These are phyloP conservation scores for Parsonsia alboflavescens DNA, from an alignment of 257 asterid genomes.

Conservation along the genomic window DNA sequence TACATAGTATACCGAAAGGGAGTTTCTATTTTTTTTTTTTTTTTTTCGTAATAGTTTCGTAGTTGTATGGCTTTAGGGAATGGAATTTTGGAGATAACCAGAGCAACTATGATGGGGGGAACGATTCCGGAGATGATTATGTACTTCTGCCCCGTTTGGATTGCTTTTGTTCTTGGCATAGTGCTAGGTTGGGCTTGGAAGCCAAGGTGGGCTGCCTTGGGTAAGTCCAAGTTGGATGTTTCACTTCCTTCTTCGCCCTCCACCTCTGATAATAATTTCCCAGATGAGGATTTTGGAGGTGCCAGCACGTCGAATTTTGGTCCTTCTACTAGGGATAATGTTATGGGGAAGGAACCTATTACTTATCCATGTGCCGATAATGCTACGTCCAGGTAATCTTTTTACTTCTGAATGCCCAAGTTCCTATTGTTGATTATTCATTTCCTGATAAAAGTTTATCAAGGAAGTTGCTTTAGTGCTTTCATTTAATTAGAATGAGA, in stretches of 20 bases:
- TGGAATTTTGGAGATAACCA: conserved; percentile 54
- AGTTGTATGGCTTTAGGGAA: conserved; percentile 37
- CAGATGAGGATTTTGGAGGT: conserved; percentile 19
- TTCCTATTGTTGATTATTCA: background rate
- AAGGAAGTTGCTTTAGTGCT: background rate
- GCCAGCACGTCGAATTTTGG: conserved; percentile 9
- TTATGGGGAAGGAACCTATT: conserved; percentile 27
- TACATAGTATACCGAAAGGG: background rate
- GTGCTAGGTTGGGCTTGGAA: conserved; percentile 90
- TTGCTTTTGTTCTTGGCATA: conserved; percentile 70
- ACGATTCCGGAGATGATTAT: conserved; percentile 45
- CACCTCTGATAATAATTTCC: conserved; percentile 22
- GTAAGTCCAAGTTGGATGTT: conserved; percentile 49
- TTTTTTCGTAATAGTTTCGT: conserved; percentile 7
- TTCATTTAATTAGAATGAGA: background rate
- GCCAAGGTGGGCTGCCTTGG: conserved; percentile 70
- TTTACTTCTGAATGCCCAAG: conserved; percentile 3
- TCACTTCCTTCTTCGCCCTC: conserved; percentile 63
- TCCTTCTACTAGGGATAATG: conserved; percentile 18
- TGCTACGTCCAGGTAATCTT: conserved; percentile 34
- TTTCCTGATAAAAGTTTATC: background rate
- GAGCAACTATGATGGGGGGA: conserved; percentile 48
- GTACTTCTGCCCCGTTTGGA: conserved; percentile 68
- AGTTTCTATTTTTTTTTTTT: background rate
- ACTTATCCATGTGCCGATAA: conserved; percentile 15